Evolutionary conservation across 2,329 filamentous ascomycete species (phyloP), one percentile per base, ranked within the genome.

Genomic region (Sphaerulina musiva): DNA sequence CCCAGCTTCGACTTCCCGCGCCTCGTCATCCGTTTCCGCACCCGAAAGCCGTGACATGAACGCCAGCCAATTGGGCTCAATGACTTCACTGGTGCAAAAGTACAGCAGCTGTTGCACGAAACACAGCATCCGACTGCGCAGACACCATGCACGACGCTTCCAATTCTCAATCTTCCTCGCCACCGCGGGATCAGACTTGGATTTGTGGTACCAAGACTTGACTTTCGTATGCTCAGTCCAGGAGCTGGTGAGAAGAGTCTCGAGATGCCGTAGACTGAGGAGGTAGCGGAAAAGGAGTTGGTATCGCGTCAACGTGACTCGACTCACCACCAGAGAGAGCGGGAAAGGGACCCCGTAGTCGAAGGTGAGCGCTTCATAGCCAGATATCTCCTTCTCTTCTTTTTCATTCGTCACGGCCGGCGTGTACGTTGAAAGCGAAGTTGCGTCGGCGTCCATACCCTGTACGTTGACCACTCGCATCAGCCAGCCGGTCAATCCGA

Each of bases 391-490:
- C 69, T 90, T 95, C 66, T 92, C 88, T 52, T 86, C 85, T 39
- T 92, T 89, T 6, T 68, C 63, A 45, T 54, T 56, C n/a, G 41
- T 76, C 39, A 83, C 79, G 12, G 83, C 79, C 1, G 89, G 81
- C 0, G 86, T 86, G 64, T 95, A 83, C 29, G 83, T 82, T 34
- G 81, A 73, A 2, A 77, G 75, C 29, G 62, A 65, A 12, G 66
- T 68, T 1, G 78, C 77, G 42, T 81, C 76, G 2, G 80, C 79
- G 64, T 97, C 92, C 57, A 97, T 88, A 43, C 93, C 93, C 3
- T 90, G 95, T 60, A 97, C 95, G 66, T 91, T 96, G 59, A 98
- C 92, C 49, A 98, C 92, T 50, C 92, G 86, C 80, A 96, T 95
- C 55, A 98, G 77, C 74, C 90, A 95, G 67, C 95, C 95, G 10